These are phyloP conservation scores for Phytophthora citrophthora DNA, from an alignment of 352 stramenopile species.

Conservation along the genomic window DNA sequence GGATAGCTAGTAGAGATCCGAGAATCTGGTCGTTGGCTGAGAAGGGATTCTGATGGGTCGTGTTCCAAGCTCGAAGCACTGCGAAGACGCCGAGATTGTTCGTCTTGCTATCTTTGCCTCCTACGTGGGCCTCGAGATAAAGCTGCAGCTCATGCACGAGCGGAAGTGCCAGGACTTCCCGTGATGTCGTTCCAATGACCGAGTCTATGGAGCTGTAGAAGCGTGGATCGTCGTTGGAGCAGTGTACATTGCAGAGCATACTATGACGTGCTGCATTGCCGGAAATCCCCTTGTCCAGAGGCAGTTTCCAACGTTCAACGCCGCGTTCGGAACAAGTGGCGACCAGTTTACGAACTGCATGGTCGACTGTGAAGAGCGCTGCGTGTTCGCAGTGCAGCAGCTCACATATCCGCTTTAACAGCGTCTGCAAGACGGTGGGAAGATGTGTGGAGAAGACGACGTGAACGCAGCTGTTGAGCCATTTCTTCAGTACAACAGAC, in stretches of 20 bases:
- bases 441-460: slow-evolving; percentile 61
- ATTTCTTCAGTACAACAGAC: slow-evolving; percentile 72
- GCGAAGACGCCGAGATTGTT: slow-evolving; percentile 55
- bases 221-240: slow-evolving; percentile 72
- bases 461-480: slow-evolving; percentile 72
- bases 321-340: slow-evolving; percentile 49
- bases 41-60: slow-evolving; percentile 72
- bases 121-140: slow-evolving; percentile 19
- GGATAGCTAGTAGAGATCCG: slow-evolving; percentile 57
- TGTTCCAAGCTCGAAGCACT: slow-evolving; percentile 78
- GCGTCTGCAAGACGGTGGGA: slow-evolving; percentile 43
- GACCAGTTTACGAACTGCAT: slow-evolving; percentile 46
- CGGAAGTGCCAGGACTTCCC: slow-evolving; percentile 71
- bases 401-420: slow-evolving; percentile 59
- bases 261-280: slow-evolving; percentile 62
- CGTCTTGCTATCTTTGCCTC: slow-evolving; percentile 14
- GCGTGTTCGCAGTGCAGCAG: slow-evolving; percentile 78
- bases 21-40: slow-evolving; percentile 80
- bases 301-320: slow-evolving; percentile 59
- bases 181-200: slow-evolving; percentile 61
- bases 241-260: slow-evolving; percentile 61
- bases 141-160: slow-evolving; percentile 65
- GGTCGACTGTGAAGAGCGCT: slow-evolving; percentile 64
- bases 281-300: slow-evolving; percentile 74
- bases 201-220: slow-evolving; percentile 83